phyloP scores from a whole-genome alignment of 129 eudicot genomes.

The Rutidosis leptorrhynchoides region DNA sequence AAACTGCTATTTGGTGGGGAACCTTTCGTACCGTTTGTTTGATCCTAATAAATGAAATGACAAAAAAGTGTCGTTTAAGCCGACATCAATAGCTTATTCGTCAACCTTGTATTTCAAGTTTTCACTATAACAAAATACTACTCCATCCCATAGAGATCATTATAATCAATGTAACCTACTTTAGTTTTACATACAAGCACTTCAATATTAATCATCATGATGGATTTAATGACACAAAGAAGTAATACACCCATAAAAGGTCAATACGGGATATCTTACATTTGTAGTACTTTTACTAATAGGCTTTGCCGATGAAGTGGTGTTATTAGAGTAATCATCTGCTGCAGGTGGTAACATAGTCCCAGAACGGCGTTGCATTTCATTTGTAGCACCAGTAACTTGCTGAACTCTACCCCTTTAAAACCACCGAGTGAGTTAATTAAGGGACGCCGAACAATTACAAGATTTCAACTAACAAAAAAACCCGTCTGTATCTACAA shows the following conservation, averaged over 20 bases:
- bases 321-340: conserved; percentile 69
- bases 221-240: conserved; percentile 15
- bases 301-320: conserved; percentile 56
- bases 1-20: conserved; percentile 92
- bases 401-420: conserved; percentile 82
- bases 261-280: conserved; percentile 53
- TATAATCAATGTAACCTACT: neutral
- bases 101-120: neutral
- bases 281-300: conserved; percentile 56
- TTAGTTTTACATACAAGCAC: neutral
- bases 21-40: conserved; percentile 41
- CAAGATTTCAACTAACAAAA: conserved; percentile 19
- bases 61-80: conserved; percentile 14
- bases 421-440: conserved; percentile 39
- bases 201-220: conserved; percentile 1
- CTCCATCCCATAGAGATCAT: neutral
- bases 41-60: conserved; percentile 43
- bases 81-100: neutral
- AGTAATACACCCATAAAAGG: too few species aligned
- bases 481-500: conserved; percentile 7
- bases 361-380: conserved; percentile 76
- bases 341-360: conserved; percentile 82
- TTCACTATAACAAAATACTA: conserved; percentile 1
- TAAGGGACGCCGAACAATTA: conserved; percentile 21
- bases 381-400: conserved; percentile 65